Percentiles rank a stretch among this genome's conserved stretches.
Evolutionary conservation across 2,329 filamentous ascomycete genomes (phyloP).

Genomic region (Bretziella fagacearum): DNA sequence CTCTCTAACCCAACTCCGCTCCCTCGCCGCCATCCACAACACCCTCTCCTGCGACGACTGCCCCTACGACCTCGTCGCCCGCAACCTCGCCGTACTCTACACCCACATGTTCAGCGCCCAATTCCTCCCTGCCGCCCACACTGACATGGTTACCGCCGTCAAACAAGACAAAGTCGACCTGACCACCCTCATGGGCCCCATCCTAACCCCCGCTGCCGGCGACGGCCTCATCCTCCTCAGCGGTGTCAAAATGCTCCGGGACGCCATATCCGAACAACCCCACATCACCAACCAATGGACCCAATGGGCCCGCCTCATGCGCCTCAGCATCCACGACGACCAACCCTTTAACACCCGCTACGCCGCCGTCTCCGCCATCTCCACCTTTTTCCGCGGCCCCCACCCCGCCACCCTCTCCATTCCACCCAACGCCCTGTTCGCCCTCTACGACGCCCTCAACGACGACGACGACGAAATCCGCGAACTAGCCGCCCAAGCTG

Average conservation of each 20-base stretch:
- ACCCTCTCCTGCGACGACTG: constrained; percentile 4
- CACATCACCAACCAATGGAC: constrained; percentile 15
- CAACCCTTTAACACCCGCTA: constrained; percentile 47
- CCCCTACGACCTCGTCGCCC: constrained; percentile 9
- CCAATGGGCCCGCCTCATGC: constrained; percentile 34
- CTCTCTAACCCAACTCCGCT: constrained; percentile 4
- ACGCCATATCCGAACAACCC: constrained; percentile 4
- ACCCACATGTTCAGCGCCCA: constrained; percentile 11
- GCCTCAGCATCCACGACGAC: constrained; percentile 30
- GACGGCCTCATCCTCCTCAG: constrained; percentile 10
- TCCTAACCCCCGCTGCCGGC: constrained; percentile 9
- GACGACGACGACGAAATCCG: constrained; percentile 90
- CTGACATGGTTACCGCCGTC: not conserved
- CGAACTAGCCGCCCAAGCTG: constrained; percentile 39
- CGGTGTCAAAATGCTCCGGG: constrained; percentile 13
- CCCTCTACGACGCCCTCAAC: constrained; percentile 59
- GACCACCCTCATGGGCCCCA: constrained; percentile 2
- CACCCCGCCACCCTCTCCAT: constrained; percentile 16
- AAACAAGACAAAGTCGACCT: constrained; percentile 6
- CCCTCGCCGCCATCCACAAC: constrained; percentile 7
- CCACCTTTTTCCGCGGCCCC: constrained; percentile 28
- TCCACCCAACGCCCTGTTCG: constrained; percentile 41
- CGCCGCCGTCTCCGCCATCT: constrained; percentile 39
- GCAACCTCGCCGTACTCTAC: constrained; percentile 11
- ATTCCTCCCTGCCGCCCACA: not conserved